A percentile compares a stretch with the other conserved stretches of the same genome.
Evolutionary conservation across 768 basidiomycete genomes (phyloP).

Genomic region (Tricholomella constricta): DNA sequence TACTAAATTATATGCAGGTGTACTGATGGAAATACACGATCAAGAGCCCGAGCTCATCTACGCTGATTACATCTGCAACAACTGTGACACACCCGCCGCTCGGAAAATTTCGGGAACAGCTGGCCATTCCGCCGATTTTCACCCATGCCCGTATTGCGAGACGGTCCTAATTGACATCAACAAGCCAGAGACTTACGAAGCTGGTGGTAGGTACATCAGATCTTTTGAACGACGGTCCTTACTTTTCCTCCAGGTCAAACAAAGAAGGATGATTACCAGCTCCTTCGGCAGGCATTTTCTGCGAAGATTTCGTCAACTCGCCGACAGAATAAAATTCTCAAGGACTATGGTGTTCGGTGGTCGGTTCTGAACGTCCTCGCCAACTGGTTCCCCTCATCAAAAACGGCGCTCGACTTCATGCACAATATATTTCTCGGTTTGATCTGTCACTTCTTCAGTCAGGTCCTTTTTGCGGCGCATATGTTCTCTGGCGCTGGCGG

Average conservation of each 20-base stretch:
- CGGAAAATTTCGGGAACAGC: conserved; percentile 26
- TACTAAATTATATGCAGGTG: conserved; percentile 15
- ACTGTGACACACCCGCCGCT: conserved; percentile 29
- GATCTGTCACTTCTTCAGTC: conserved; percentile 22
- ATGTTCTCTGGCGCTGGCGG: conserved; percentile 27
- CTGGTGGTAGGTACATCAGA: conserved; percentile 12
- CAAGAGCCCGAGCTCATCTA: conserved; percentile 17
- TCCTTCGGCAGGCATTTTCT: conserved; percentile 17
- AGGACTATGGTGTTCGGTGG: conserved; percentile 23
- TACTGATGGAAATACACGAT: conserved; percentile 26
- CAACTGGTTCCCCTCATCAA: conserved; percentile 26
- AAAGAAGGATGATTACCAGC: conserved; percentile 14
- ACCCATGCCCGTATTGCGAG: conserved; percentile 29
- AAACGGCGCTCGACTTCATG: conserved; percentile 32
- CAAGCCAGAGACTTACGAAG: background rate
- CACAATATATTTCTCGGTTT: conserved; percentile 31
- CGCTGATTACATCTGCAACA: conserved; percentile 25
- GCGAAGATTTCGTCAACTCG: conserved; percentile 4
- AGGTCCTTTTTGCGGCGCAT: conserved; percentile 23
- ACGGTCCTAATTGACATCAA: conserved; percentile 21
- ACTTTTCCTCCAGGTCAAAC: background rate
- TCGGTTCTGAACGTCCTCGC: conserved; percentile 25
- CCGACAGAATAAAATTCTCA: conserved; percentile 18
- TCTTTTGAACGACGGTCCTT: background rate
- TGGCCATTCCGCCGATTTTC: conserved; percentile 25